Conservation (phyloP, 1,284 basidiomycete species). For the Melampsora americana region DNA sequence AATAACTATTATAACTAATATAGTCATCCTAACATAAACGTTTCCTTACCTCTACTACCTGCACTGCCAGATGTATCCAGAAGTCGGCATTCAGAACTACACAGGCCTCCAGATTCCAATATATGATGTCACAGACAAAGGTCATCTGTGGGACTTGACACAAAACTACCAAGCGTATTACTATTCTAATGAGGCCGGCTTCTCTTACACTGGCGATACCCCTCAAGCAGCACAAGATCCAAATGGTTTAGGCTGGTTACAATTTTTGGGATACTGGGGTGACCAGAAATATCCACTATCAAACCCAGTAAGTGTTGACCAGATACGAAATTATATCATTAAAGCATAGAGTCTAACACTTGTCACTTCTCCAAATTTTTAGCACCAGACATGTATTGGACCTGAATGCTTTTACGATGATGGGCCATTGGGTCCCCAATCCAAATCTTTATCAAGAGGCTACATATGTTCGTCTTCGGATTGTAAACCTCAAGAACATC, state of each 20-base stretch:
- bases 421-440: conserved; percentile 31
- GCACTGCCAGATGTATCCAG: conserved; percentile 32
- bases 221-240: conserved; percentile 14
- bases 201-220: conserved; percentile 22
- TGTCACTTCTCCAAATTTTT: not conserved
- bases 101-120: conserved; percentile 24
- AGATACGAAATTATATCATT: not conserved
- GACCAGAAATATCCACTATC: conserved; percentile 19
- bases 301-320: conserved; percentile 11
- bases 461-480: conserved; percentile 28
- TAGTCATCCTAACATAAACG: not conserved
- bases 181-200: conserved; percentile 34
- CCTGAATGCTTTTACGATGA: conserved; percentile 28
- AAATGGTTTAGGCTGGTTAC: conserved; percentile 15
- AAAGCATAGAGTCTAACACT: not conserved
- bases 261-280: conserved; percentile 34
- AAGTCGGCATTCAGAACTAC: conserved; percentile 32
- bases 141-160: conserved; percentile 31
- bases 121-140: conserved; percentile 20
- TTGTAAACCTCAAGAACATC: conserved; percentile 17
- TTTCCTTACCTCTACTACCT: not conserved
- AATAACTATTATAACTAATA: not conserved
- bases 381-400: conserved; percentile 35
- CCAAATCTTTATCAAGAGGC: conserved; percentile 26
- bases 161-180: conserved; percentile 27